Percentiles rank a stretch among this genome's conserved stretches.
Evolutionary conservation across 345 rosid species (phyloP).

Genomic region (Kandelia obovata): DNA sequence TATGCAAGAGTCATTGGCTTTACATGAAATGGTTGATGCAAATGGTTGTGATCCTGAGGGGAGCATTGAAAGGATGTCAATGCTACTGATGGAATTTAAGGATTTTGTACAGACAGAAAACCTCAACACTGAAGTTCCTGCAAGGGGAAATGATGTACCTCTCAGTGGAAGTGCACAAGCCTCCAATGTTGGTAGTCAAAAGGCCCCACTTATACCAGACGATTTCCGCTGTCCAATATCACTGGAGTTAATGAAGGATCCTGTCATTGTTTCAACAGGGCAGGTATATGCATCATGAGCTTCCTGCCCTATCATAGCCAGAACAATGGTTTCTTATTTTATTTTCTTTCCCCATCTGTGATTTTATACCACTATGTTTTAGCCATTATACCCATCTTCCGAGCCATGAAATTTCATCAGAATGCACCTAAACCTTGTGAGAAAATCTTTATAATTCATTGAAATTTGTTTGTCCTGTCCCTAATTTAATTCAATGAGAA

Average conservation of each 20-base stretch:
- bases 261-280: conserved; percentile 95
- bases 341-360: background rate
- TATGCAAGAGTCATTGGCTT: conserved; percentile 84
- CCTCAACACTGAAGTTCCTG: conserved; percentile 47
- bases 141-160: conserved; percentile 36
- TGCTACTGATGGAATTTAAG: conserved; percentile 71
- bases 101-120: conserved; percentile 81
- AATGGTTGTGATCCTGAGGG: conserved; percentile 70
- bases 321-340: background rate
- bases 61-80: conserved; percentile 81
- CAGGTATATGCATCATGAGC: conserved; percentile 51
- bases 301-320: conserved; percentile 11
- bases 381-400: background rate
- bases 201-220: conserved; percentile 70
- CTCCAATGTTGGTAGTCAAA: conserved; percentile 52
- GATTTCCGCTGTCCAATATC: conserved; percentile 99
- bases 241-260: conserved; percentile 93
- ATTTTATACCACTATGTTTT: background rate
- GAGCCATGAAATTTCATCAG: background rate
- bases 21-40: conserved; percentile 77
- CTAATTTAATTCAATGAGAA: background rate
- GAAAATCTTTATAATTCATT: background rate
- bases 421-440: no score
- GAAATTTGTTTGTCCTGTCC: background rate
- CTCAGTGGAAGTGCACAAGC: conserved; percentile 55